A percentile compares a stretch with the other conserved stretches of the same genome.
Conservation (phyloP, 78 protist genomes). For the Capsaspora owczarzaki region DNA sequence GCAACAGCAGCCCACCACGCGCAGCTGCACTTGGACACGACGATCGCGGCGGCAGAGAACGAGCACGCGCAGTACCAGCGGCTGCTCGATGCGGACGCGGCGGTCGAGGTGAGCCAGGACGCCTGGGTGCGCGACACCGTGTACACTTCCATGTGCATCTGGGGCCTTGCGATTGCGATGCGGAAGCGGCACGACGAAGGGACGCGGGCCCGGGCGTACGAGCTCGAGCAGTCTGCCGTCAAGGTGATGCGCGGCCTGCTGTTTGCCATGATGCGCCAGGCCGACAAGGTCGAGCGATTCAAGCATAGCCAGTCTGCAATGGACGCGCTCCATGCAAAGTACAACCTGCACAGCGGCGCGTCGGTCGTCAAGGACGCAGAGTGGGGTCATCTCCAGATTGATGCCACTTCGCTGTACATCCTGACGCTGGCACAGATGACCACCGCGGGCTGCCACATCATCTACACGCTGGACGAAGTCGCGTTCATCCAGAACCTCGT, state of each 20-base stretch:
- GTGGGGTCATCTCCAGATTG: conserved; percentile 34
- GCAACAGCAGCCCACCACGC: too few species aligned
- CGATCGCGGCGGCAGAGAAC: too few species aligned
- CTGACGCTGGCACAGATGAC: conserved; percentile 37
- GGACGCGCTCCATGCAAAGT: conserved; percentile 27
- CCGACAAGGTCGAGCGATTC: conserved; percentile 11
- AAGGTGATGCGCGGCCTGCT: conserved; percentile 25
- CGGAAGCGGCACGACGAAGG: not conserved
- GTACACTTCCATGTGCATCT: not conserved
- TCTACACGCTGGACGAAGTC: conserved; percentile 13
- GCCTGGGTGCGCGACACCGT: conserved; percentile 17
- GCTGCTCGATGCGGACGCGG: too few species aligned
- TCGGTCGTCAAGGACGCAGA: conserved; percentile 2
- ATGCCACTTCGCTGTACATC: conserved; percentile 16
- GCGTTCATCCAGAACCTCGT: conserved; percentile 29
- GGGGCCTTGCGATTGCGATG: not conserved
- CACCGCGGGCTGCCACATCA: conserved; percentile 12
- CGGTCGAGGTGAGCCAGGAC: not conserved
- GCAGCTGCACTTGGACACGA: too few species aligned
- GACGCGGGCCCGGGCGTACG: not conserved
- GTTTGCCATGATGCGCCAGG: conserved; percentile 24
- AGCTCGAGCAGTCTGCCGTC: conserved; percentile 20
- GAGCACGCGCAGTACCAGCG: too few species aligned
- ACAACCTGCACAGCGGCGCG: not conserved
- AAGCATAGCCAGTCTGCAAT: not conserved